phyloP scores from a whole-genome alignment of 2,329 filamentous ascomycete genomes.

The Arthrinium phaeospermum region DNA sequence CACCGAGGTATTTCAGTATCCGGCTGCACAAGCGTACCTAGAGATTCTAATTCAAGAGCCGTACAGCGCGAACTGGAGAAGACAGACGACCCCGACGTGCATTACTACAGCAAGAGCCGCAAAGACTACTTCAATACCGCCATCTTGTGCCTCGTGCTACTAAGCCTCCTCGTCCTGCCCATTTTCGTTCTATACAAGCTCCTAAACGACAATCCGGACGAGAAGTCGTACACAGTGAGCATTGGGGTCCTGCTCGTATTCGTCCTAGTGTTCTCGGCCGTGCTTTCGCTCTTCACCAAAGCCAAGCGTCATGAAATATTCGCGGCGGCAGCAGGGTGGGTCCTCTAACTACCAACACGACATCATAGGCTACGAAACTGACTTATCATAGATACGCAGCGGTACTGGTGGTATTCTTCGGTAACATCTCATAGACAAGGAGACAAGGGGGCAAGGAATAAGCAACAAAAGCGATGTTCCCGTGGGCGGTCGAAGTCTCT shows the following conservation, averaged over 20 bases:
- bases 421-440: background rate
- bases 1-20: no score
- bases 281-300: slow-evolving; percentile 18
- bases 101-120: slow-evolving; percentile 19
- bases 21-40: no score
- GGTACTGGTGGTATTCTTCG: slow-evolving; percentile 18
- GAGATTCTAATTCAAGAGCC: background rate
- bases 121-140: slow-evolving; percentile 17
- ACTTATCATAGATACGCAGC: slow-evolving; percentile 13
- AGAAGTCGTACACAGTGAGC: background rate
- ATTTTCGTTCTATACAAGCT: background rate
- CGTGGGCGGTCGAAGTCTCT: no score
- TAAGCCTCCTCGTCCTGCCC: background rate
- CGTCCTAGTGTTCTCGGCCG: slow-evolving; percentile 12
- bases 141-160: background rate
- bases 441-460: no score
- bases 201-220: background rate
- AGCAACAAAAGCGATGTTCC: no score
- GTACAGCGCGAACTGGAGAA: slow-evolving; percentile 10
- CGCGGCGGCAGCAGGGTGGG: slow-evolving; percentile 18
- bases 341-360: background rate
- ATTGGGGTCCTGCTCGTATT: slow-evolving; percentile 4
- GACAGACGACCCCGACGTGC: slow-evolving; percentile 2
- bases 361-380: background rate
- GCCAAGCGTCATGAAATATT: slow-evolving; percentile 18